These are phyloP conservation scores for Pleurotus sapidus DNA, from an alignment of 768 basidiomycete species.

Conservation along the genomic window DNA sequence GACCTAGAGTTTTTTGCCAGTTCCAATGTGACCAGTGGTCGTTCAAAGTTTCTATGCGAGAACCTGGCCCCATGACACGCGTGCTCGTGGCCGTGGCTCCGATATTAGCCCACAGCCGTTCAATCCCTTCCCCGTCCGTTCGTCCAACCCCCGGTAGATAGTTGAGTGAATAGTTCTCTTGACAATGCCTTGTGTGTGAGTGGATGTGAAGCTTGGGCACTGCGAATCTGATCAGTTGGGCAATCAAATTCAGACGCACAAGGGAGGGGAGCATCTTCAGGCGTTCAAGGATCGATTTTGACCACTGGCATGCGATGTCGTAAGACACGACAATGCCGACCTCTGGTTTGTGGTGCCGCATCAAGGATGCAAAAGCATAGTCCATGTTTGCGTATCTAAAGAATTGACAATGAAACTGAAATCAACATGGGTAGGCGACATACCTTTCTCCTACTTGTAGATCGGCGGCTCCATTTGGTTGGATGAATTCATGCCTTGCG, in stretches of 20 bases:
- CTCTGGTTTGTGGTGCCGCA: neutral
- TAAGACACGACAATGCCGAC: constrained; percentile 18
- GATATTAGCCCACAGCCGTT: constrained; percentile 21
- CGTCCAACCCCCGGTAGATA: constrained; percentile 24
- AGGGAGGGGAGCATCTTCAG: neutral
- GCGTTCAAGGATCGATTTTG: neutral
- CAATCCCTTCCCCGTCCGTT: constrained; percentile 20
- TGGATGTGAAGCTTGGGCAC: constrained; percentile 13
- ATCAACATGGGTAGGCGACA: neutral
- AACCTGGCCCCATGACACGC: constrained; percentile 24
- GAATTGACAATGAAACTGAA: neutral
- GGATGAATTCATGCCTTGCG: constrained; percentile 8
- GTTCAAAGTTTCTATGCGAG: constrained; percentile 20
- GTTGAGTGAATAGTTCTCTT: constrained; percentile 13
- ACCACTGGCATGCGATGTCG: constrained; percentile 27
- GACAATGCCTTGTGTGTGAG: constrained; percentile 14
- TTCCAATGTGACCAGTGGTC: constrained; percentile 21
- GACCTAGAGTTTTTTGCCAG: constrained; percentile 19
- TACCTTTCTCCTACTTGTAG: constrained; percentile 10
- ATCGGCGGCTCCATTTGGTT: neutral
- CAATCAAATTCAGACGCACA: neutral
- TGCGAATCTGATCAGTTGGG: neutral
- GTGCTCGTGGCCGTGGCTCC: constrained; percentile 24
- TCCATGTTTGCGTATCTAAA: constrained; percentile 28
- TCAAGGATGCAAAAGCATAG: constrained; percentile 16